Evolutionary conservation across 345 rosid genomes (phyloP).

Genomic region (Leavenworthia alabamica): DNA sequence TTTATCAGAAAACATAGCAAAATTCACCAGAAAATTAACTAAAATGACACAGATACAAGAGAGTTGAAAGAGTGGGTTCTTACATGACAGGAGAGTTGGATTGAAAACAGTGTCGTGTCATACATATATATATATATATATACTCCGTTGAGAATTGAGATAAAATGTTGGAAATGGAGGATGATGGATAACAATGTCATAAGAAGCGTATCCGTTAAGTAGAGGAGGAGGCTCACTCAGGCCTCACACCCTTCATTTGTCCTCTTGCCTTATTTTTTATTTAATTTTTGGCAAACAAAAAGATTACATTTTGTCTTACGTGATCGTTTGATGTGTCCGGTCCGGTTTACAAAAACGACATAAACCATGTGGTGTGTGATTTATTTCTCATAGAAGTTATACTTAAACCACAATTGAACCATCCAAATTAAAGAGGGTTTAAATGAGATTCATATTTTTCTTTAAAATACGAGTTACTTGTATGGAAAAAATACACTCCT

Average conservation of each 20-base stretch:
- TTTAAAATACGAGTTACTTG: too few relatives aligned
- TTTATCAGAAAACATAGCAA: not conserved
- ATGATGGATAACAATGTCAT: conserved; percentile 5
- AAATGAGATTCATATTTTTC: not conserved
- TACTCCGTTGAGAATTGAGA: not conserved
- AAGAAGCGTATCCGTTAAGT: conserved; percentile 7
- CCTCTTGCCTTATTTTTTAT: not conserved
- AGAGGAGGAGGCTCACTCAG: not conserved
- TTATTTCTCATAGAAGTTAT: too few relatives aligned
- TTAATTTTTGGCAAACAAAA: too few relatives aligned
- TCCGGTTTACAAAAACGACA: too few relatives aligned
- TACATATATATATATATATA: too few relatives aligned
- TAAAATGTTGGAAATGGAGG: not conserved
- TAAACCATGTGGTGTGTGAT: too few relatives aligned
- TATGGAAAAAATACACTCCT: not conserved
- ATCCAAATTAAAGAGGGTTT: too few relatives aligned
- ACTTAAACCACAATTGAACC: too few relatives aligned
- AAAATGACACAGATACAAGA: not conserved
- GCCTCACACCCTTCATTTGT: not conserved
- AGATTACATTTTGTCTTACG: not conserved
- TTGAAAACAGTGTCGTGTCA: not conserved
- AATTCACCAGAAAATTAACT: not conserved
- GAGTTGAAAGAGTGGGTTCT: not conserved
- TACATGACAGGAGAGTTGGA: conserved; percentile 23
- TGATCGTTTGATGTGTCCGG: too few relatives aligned